Base-by-base conservation (phyloP, 208 protist genomes). In the Trichomonas vaginalis region DNA sequence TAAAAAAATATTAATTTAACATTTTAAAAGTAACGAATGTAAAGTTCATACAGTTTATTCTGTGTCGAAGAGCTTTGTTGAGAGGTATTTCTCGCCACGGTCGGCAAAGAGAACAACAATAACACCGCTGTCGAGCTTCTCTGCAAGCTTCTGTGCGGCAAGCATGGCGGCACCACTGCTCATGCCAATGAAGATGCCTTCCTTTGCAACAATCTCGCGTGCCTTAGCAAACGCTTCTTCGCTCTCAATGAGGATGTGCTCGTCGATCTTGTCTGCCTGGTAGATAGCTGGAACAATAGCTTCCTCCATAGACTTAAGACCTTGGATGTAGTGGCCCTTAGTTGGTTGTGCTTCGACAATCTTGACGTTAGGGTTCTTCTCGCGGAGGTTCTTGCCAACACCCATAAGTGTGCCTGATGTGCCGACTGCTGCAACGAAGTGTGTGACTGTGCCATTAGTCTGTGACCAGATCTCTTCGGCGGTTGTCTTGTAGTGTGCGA, bases 401-500 rank as follows among this genome's bases (percentile, higher is more conserved):
- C 95, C 95, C 40, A 61, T 92, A 4, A 95, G 40, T 40, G 95
- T 95, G 1, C 95, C 95, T 37, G 46, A 48, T 40, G 95, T 95
- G 6, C 95, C 95, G n/a, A 39, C 27, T 37, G 80, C 2, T 23
- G 48, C 46, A 35, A 95, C 47, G 62, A 95, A 70, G 14, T 70
- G 40, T n/a, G 40, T 61, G 12, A 95, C 35, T 62, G 47, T 92
- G 4, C 95, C 95, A 95, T 86, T 61, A 40, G 47, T 70, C 49
- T 95, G 80, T 12, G 23, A 35, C 47, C 40, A 95, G 95, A 98
- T 98, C 96, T 98, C 98, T 32, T 98, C 97, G 39, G 97, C 98
- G 17, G 98, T 98, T 39, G 98, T 98, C 95, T 98, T 97, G 95
- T 98, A 97, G 96, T 98, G 98, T 46, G 98, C 97, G 40, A 97